phyloP scores from a whole-genome alignment of 306 rosid genomes.

The Quillaja saponaria region DNA sequence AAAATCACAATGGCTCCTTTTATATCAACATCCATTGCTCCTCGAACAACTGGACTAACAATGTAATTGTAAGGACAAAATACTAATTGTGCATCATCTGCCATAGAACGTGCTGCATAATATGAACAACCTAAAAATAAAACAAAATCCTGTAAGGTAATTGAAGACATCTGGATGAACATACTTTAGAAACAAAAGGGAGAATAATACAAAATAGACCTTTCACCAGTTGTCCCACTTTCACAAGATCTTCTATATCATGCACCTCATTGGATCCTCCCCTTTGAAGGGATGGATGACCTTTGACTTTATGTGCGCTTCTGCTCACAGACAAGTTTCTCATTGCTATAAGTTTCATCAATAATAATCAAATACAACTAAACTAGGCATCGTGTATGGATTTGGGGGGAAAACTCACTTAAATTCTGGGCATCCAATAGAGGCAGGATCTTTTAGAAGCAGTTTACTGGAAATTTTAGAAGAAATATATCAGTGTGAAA shows the following conservation, averaged over 20 bases:
- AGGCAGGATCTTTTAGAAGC: conserved; percentile 61
- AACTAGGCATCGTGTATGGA: neutral
- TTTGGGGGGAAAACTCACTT: conserved; percentile 57
- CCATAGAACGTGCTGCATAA: conserved; percentile 90
- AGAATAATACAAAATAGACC: conserved; percentile 42
- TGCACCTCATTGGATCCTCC: conserved; percentile 92
- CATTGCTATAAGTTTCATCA: conserved; percentile 18
- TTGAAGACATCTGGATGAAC: too few relatives aligned
- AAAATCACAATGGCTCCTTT: conserved; percentile 78
- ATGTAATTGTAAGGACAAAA: conserved; percentile 92
- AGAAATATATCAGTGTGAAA: conserved; percentile 31
- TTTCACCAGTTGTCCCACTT: conserved; percentile 77
- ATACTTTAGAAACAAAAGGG: neutral
- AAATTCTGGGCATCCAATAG: conserved; percentile 70
- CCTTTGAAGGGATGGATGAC: conserved; percentile 78
- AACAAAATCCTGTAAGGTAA: neutral
- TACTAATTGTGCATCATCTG: conserved; percentile 79
- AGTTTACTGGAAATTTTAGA: conserved; percentile 59
- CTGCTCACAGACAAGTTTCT: conserved; percentile 41
- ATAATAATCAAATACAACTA: conserved; percentile 13
- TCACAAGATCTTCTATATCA: conserved; percentile 91
- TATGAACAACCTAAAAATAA: conserved; percentile 77
- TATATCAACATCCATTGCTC: conserved; percentile 91
- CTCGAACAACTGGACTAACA: conserved; percentile 88
- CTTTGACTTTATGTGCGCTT: conserved; percentile 71